Evolutionary conservation across 441 rosid genomes (phyloP), one percentile per base, ranked within the genome.

Genomic region (California macrophylla): DNA sequence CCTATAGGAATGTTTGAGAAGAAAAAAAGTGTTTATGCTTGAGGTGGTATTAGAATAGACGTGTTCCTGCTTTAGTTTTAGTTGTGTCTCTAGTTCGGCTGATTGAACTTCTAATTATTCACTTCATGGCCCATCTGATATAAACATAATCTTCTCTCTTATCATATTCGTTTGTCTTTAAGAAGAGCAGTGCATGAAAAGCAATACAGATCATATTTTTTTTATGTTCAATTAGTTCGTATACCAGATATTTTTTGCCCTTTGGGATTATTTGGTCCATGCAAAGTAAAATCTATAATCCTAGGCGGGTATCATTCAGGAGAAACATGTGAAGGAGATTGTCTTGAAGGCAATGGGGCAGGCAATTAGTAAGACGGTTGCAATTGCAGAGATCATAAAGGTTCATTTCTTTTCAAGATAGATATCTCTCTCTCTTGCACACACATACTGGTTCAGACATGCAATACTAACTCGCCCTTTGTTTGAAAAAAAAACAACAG

Each of bases 331-430:
- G 60, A 83, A 78, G 66, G 96, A 92, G 72, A 82, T 90, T 78
- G 91, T 89, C 78, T 75, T 92, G 82, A 92, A 90, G 76, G 97
- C 98, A 69, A 90, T 92, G 98, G 98, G 98, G 25, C 96, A 86
- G 67, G 98, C 98, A 32, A 92, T 92, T 67, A 89, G 90, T 86
- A 92, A 90, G 80, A 89, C 97, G 3, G 98, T 92, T 18, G 87
- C 95, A 4, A 82, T 92, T 68, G 87, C 96, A 7, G 98, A 90
- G 84, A 86, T 87, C 69, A 74, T 92, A 60, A 92, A 90, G 90
- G 98, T 87, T 66, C 15, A 78, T 67, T 2, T 34, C 70, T 63
- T 50, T 78, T 66, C 8, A 47, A 30, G 38, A 29, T 56, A 7
- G 16, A 12, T 58, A 1, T 2, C 36, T 24, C 9, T 20, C 3